phyloP scores from a whole-genome alignment of 2,329 filamentous ascomycete species.

The Colletotrichum liaoningense region DNA sequence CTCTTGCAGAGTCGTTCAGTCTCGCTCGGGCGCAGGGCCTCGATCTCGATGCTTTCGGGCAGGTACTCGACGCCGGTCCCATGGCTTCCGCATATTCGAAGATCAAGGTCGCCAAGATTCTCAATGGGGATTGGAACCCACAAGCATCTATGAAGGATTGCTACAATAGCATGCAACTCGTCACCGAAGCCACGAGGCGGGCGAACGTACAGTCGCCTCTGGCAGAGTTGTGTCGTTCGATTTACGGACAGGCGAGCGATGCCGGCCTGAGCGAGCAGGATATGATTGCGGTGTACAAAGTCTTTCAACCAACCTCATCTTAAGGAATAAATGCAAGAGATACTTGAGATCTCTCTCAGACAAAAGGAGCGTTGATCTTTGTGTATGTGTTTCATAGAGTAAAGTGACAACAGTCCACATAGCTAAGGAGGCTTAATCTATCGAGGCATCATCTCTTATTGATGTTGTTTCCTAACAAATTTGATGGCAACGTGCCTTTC shows the following conservation, averaged over 20 bases:
- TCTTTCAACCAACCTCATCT: neutral
- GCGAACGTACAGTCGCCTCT: conserved; percentile 38
- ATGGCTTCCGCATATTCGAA: conserved; percentile 46
- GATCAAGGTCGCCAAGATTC: conserved; percentile 45
- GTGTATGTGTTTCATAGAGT: too few species aligned
- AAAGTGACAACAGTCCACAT: too few species aligned
- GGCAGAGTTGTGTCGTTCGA: conserved; percentile 36
- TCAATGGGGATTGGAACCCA: conserved; percentile 43
- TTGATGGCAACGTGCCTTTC: neutral
- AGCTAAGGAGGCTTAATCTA: too few species aligned
- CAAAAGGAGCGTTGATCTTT: too few species aligned
- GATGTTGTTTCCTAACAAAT: too few species aligned
- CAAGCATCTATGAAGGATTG: conserved; percentile 46
- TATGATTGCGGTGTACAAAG: conserved; percentile 43
- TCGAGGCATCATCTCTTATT: too few species aligned
- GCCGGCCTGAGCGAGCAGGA: conserved; percentile 41
- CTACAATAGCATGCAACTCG: conserved; percentile 44
- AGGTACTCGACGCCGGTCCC: conserved; percentile 45
- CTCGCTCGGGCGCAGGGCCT: conserved; percentile 46
- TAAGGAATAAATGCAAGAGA: neutral
- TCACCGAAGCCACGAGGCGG: conserved; percentile 39
- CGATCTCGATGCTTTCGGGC: conserved; percentile 42
- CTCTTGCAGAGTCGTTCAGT: conserved; percentile 47
- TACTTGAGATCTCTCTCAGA: neutral
- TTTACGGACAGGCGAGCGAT: conserved; percentile 42